Evolutionary conservation across 495 filamentous ascomycete genomes (phyloP).

Genomic region (Penicillium canescens): DNA sequence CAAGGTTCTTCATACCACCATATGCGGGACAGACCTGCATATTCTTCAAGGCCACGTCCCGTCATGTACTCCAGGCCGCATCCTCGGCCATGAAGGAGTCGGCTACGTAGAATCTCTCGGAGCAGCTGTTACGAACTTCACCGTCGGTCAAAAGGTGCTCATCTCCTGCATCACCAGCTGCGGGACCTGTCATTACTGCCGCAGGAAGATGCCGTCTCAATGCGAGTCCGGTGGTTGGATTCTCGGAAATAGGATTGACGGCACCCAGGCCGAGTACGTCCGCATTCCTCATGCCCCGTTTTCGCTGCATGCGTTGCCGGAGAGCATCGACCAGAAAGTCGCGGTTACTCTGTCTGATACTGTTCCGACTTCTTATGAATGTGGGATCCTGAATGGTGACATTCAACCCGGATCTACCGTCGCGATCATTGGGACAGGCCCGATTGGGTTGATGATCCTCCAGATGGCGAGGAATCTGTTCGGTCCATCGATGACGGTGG

Average conservation of each 20-base stretch:
- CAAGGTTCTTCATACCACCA: slow-evolving; percentile 72
- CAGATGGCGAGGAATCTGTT: slow-evolving; percentile 46
- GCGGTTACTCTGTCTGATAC: slow-evolving; percentile 47
- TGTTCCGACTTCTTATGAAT: slow-evolving; percentile 49
- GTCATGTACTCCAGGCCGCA: slow-evolving; percentile 69
- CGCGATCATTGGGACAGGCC: slow-evolving; percentile 50
- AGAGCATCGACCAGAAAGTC: slow-evolving; percentile 33
- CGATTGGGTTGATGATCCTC: slow-evolving; percentile 47
- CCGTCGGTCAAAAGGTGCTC: slow-evolving; percentile 39
- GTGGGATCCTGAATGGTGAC: slow-evolving; percentile 43
- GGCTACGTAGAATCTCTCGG: slow-evolving; percentile 73
- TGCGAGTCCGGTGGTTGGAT: slow-evolving; percentile 46
- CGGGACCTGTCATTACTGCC: slow-evolving; percentile 38
- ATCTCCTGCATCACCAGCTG: slow-evolving; percentile 42
- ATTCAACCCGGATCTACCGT: slow-evolving; percentile 43
- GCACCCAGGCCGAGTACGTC: slow-evolving; percentile 54
- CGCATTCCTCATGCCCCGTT: slow-evolving; percentile 45
- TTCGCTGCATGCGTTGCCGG: slow-evolving; percentile 39
- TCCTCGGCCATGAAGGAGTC: slow-evolving; percentile 82
- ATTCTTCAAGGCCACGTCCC: slow-evolving; percentile 66
- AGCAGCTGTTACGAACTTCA: slow-evolving; percentile 50
- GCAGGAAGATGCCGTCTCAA: slow-evolving; percentile 33
- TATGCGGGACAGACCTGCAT: slow-evolving; percentile 81
- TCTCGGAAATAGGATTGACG: slow-evolving; percentile 45
- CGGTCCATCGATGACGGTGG: slow-evolving; percentile 35